These are phyloP conservation scores for Aspergillus proliferans DNA, from an alignment of 2,329 filamentous ascomycete species.

Conservation along the genomic window DNA sequence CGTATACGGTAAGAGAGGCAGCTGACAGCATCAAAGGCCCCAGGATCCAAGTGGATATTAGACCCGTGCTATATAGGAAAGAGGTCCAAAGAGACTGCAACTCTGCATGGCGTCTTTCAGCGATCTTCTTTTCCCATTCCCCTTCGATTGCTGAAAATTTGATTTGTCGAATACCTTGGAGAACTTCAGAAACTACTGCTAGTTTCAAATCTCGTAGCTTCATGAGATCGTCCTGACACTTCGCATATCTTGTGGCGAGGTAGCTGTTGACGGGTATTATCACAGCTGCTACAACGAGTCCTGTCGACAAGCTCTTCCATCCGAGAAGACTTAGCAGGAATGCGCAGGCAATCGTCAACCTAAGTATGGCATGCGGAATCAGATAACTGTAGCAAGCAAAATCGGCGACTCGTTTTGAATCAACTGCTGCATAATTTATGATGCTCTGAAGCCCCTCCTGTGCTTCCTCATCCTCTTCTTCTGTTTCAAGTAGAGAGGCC, in stretches of 20 bases:
- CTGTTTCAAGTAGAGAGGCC: slow-evolving; percentile 19
- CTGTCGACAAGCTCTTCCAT: slow-evolving; percentile 61
- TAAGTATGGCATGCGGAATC: slow-evolving; percentile 57
- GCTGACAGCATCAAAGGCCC: slow-evolving; percentile 68
- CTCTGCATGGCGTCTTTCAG: slow-evolving; percentile 57
- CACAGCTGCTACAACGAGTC: slow-evolving; percentile 56
- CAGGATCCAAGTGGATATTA: slow-evolving; percentile 64
- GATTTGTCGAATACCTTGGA: slow-evolving; percentile 73
- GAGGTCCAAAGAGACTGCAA: slow-evolving; percentile 59
- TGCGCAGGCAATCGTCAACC: slow-evolving; percentile 56
- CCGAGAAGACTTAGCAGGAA: slow-evolving; percentile 64
- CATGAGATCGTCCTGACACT: slow-evolving; percentile 64
- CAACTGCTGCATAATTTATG: slow-evolving; percentile 72
- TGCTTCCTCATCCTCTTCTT: slow-evolving; percentile 37
- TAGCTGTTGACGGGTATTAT: slow-evolving; percentile 63
- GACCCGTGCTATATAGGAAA: slow-evolving; percentile 56
- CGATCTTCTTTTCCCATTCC: slow-evolving; percentile 67
- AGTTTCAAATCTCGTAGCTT: slow-evolving; percentile 68
- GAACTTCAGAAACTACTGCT: slow-evolving; percentile 64
- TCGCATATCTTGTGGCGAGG: slow-evolving; percentile 58
- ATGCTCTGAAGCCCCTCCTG: slow-evolving; percentile 63
- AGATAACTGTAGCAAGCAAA: slow-evolving; percentile 61
- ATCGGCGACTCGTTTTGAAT: slow-evolving; percentile 61
- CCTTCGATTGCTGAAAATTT: slow-evolving; percentile 71
- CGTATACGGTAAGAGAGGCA: slow-evolving; percentile 63